A percentile compares a stretch with the other conserved stretches of the same genome.
These are phyloP conservation scores for Colletotrichum phormii DNA, from an alignment of 2,329 filamentous ascomycete genomes.

Conservation along the genomic window DNA sequence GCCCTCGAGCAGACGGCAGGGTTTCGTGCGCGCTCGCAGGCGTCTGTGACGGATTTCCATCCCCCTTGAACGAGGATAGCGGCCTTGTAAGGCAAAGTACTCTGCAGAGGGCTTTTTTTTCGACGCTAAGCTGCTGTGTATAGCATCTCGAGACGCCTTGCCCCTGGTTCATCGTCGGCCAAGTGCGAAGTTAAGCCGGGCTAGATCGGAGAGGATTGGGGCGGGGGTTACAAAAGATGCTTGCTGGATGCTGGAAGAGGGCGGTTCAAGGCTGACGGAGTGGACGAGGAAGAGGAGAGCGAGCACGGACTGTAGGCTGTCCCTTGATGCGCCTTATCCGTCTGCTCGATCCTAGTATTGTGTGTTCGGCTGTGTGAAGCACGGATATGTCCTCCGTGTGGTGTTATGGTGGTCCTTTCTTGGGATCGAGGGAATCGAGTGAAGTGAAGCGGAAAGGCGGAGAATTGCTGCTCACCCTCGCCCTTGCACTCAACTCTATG, in stretches of 20 bases:
- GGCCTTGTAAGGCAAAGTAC: slow-evolving; percentile 7
- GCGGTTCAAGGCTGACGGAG: background rate
- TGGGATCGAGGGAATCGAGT: background rate
- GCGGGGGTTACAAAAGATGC: background rate
- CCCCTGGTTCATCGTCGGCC: background rate
- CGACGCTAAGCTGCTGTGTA: background rate
- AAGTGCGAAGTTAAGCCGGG: background rate
- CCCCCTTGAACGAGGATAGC: background rate
- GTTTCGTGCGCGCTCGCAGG: background rate
- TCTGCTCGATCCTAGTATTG: background rate
- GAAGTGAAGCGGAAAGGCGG: background rate
- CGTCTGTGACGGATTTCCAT: background rate
- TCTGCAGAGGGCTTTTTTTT: background rate
- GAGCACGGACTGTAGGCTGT: background rate
- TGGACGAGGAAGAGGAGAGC: background rate
- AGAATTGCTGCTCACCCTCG: background rate
- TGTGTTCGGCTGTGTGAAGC: background rate
- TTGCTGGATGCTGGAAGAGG: background rate
- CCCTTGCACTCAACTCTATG: background rate
- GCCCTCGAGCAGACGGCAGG: background rate
- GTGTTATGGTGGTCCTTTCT: background rate
- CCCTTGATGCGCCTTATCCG: background rate
- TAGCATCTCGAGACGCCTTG: background rate
- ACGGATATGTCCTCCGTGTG: background rate
- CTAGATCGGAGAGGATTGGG: background rate